phyloP scores from a whole-genome alignment of 2,329 filamentous ascomycete genomes.

The Colletotrichum lupini region DNA sequence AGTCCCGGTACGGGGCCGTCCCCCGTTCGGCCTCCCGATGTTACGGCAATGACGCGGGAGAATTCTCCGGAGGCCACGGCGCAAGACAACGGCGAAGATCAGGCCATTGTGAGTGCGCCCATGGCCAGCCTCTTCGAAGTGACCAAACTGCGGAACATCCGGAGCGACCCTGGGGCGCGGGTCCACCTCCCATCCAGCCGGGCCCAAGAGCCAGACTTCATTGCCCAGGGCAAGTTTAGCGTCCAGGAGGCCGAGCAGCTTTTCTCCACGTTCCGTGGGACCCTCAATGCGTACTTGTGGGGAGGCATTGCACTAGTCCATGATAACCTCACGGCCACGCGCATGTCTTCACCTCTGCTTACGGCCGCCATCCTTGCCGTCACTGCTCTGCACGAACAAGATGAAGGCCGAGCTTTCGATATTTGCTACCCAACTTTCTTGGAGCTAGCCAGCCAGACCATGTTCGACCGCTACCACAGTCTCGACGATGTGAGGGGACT shows the following conservation, averaged over 20 bases:
- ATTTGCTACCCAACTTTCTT: constrained; percentile 69
- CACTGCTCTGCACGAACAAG: constrained; percentile 44
- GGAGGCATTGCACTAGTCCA: constrained; percentile 45
- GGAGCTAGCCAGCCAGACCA: constrained; percentile 65
- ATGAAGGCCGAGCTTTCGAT: constrained; percentile 60
- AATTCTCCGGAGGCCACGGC: constrained; percentile 42
- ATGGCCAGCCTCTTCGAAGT: constrained; percentile 48
- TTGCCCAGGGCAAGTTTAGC: constrained; percentile 42
- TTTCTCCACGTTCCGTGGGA: constrained; percentile 42
- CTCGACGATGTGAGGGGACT: constrained; percentile 70
- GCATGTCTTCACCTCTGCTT: constrained; percentile 44
- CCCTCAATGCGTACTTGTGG: constrained; percentile 47
- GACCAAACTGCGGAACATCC: constrained; percentile 46
- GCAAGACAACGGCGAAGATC: constrained; percentile 38
- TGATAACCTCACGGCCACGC: constrained; percentile 41
- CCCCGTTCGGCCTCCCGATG: constrained; percentile 36
- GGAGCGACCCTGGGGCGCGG: constrained; percentile 42
- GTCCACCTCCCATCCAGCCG: constrained; percentile 28
- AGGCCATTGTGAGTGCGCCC: constrained; percentile 44
- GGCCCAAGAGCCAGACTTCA: constrained; percentile 42
- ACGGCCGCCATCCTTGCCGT: constrained; percentile 47
- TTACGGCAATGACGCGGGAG: constrained; percentile 47
- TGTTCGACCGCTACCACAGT: constrained; percentile 64
- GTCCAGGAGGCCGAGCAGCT: constrained; percentile 42
- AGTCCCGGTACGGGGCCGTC: constrained; percentile 36